Percentiles rank a stretch among this genome's conserved stretches.
Conservation (phyloP, 2,329 filamentous ascomycete species). For the Penicillium sp. region DNA sequence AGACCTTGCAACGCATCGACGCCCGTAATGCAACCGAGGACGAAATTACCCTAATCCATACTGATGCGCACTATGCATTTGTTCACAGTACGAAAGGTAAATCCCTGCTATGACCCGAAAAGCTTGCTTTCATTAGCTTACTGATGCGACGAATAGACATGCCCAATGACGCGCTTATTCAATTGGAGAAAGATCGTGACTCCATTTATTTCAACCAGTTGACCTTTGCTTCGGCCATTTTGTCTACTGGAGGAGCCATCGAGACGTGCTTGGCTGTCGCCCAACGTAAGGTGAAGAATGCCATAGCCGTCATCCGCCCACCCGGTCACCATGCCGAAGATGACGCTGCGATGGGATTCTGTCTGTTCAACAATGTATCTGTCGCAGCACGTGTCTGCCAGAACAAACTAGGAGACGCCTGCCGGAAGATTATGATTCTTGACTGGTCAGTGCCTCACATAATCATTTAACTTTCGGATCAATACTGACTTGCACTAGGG, state of each 20-base stretch:
- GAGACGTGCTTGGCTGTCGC: slow-evolving; percentile 94
- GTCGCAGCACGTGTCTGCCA: slow-evolving; percentile 90
- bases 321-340: slow-evolving; percentile 94
- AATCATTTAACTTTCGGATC: neutral
- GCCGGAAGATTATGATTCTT: slow-evolving; percentile 85
- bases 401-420: slow-evolving; percentile 71
- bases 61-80: slow-evolving; percentile 73
- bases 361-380: slow-evolving; percentile 96
- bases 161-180: slow-evolving; percentile 62
- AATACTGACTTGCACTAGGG: slow-evolving; percentile 44
- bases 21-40: slow-evolving; percentile 73
- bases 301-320: slow-evolving; percentile 90
- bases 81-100: slow-evolving; percentile 59
- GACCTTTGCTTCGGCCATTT: slow-evolving; percentile 74
- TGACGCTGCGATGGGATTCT: slow-evolving; percentile 86
- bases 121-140: neutral
- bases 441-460: slow-evolving; percentile 72
- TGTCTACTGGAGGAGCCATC: slow-evolving; percentile 90
- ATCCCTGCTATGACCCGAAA: neutral
- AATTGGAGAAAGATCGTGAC: slow-evolving; percentile 67
- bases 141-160: slow-evolving; percentile 42
- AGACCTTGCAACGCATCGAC: slow-evolving; percentile 66
- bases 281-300: slow-evolving; percentile 80
- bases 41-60: slow-evolving; percentile 80
- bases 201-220: slow-evolving; percentile 81